Evolutionary conservation across 176 grass and related monocot genomes (phyloP).

Genomic region (Eremochloa ophiuroides): DNA sequence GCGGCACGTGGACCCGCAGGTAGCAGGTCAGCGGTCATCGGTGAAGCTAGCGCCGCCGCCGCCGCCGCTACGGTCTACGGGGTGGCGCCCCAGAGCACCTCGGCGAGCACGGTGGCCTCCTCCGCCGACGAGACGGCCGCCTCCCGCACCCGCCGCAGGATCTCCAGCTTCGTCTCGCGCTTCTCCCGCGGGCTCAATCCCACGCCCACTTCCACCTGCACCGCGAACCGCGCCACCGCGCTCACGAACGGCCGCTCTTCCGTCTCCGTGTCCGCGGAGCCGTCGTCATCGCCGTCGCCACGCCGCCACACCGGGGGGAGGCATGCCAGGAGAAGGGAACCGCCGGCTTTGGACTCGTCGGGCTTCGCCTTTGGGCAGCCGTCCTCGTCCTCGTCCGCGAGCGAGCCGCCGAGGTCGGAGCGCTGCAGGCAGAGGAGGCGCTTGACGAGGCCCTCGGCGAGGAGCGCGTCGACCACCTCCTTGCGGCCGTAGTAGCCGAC

Average conservation of each 20-base stretch:
- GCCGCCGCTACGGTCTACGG: constrained; percentile 25
- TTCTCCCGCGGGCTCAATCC: constrained; percentile 65
- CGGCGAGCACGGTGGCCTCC: constrained; percentile 50
- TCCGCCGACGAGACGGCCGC: constrained; percentile 54
- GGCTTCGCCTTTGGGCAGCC: background rate
- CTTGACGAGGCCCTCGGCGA: constrained; percentile 75
- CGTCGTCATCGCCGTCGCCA: background rate
- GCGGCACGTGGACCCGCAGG: constrained; percentile 1
- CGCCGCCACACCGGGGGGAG: background rate
- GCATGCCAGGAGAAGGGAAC: background rate
- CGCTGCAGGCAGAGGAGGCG: constrained; percentile 73
- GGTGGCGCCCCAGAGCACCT: constrained; percentile 84
- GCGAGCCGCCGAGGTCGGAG: constrained; percentile 42
- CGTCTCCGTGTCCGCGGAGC: background rate
- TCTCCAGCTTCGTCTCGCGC: constrained; percentile 57
- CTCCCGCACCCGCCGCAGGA: constrained; percentile 62
- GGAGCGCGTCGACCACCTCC: constrained; percentile 70
- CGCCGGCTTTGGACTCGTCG: background rate
- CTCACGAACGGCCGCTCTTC: constrained; percentile 53
- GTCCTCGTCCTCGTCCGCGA: constrained; percentile 27
- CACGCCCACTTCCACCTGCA: constrained; percentile 83
- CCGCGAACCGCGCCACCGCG: constrained; percentile 64
- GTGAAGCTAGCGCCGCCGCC: background rate
- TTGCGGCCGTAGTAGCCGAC: constrained; percentile 70
- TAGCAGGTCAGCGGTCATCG: background rate